Conservation (phyloP, 108 stramenopile species). For the Chaetoceros tenuissimus region DNA sequence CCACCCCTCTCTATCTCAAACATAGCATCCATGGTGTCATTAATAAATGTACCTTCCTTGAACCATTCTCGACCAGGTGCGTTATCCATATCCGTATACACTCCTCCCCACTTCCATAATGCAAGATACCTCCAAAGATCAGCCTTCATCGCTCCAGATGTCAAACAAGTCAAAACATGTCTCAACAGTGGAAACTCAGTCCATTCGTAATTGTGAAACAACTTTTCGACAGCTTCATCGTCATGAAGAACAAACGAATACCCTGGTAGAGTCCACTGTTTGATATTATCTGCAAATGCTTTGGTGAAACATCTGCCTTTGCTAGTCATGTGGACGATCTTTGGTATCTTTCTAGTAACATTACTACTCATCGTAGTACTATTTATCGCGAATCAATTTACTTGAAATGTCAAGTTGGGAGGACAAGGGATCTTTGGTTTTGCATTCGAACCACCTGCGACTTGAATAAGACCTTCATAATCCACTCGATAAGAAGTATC, state of each 20-base stretch:
- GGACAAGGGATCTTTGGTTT: neutral
- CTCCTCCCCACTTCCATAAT: conserved; percentile 49
- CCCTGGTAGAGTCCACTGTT: conserved; percentile 34
- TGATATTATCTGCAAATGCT: conserved; percentile 16
- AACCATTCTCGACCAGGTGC: conserved; percentile 25
- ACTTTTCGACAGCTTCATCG: conserved; percentile 45
- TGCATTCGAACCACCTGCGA: neutral
- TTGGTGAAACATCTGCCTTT: conserved; percentile 40
- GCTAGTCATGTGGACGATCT: conserved; percentile 45
- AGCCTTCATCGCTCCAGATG: conserved; percentile 36
- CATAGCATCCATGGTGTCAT: conserved; percentile 40
- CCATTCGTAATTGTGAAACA: too few relatives aligned
- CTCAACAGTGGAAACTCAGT: conserved; percentile 54
- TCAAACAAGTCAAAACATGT: conserved; percentile 27
- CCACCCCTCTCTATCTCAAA: conserved; percentile 43
- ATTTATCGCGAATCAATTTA: too few relatives aligned
- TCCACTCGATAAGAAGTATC: neutral
- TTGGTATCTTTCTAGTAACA: conserved; percentile 31
- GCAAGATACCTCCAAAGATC: conserved; percentile 66
- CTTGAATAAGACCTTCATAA: neutral
- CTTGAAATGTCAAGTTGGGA: too few relatives aligned
- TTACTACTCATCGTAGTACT: too few relatives aligned
- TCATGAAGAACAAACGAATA: conserved; percentile 57
- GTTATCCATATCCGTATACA: too few relatives aligned
- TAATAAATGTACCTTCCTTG: conserved; percentile 13